These are phyloP conservation scores for Fusarium domesticum DNA, from an alignment of 2,329 filamentous ascomycete genomes.

Conservation along the genomic window DNA sequence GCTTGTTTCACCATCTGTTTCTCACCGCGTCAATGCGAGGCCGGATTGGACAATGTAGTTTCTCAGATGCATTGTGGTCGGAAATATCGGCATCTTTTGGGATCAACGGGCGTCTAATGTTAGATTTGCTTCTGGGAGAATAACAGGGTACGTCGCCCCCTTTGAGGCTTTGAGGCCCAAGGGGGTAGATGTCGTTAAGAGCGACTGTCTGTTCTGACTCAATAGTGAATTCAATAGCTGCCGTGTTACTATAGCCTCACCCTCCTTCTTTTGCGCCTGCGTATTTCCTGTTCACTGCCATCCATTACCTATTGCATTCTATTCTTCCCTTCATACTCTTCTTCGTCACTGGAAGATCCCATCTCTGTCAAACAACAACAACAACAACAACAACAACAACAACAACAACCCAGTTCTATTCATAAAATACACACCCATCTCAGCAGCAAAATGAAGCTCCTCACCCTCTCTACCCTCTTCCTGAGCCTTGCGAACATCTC, in stretches of 20 bases:
- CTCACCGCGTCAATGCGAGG: not conserved
- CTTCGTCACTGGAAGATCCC: not conserved
- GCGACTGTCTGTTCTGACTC: no score
- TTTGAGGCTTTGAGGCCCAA: no score
- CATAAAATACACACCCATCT: not conserved
- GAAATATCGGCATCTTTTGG: not conserved
- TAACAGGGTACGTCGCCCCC: no score
- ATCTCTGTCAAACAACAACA: not conserved
- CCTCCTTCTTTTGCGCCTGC: not conserved
- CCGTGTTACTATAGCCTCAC: no score
- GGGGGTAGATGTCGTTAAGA: no score
- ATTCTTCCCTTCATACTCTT: no score
- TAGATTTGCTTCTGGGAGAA: no score
- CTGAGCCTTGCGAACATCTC: conserved; percentile 18
- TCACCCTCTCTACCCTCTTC: conserved; percentile 15
- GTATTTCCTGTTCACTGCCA: not conserved
- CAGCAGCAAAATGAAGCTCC: conserved; percentile 29
- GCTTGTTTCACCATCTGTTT: not conserved
- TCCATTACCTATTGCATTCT: not conserved
- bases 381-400: not conserved
- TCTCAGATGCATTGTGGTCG: not conserved
- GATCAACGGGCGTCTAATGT: no score
- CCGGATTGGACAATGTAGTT: not conserved
- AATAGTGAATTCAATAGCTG: no score
- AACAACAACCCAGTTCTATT: no score